Percentiles rank a stretch among this genome's conserved stretches.
Conservation (phyloP, 805 yeast species). For the Lipomyces japonicus region DNA sequence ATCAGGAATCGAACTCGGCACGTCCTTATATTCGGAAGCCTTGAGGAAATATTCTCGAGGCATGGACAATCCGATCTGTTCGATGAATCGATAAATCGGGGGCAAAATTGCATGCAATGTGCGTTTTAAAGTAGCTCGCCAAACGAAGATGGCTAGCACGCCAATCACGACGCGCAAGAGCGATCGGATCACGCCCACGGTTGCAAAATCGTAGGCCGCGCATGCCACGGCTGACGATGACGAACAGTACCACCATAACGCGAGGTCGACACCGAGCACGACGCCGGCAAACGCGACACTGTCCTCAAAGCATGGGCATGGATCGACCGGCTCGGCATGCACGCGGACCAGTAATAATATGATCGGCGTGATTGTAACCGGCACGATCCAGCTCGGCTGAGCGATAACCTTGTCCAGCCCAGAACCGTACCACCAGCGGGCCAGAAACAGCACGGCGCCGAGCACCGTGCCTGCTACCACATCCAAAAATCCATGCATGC, state of each 20-base stretch:
- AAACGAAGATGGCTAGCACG: conserved; percentile 53
- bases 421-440: conserved; percentile 44
- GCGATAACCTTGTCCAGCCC: conserved; percentile 44
- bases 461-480: conserved; percentile 59
- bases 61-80: conserved; percentile 39
- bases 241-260: conserved; percentile 48
- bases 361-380: conserved; percentile 36
- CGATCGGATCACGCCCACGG: conserved; percentile 45
- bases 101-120: conserved; percentile 54
- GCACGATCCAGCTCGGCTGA: conserved; percentile 30
- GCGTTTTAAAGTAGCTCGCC: conserved; percentile 77
- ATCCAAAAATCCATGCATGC: conserved; percentile 94
- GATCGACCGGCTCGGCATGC: conserved; percentile 84
- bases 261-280: conserved; percentile 66
- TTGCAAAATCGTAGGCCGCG: conserved; percentile 43
- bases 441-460: conserved; percentile 54
- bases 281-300: conserved; percentile 91
- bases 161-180: conserved; percentile 58
- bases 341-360: conserved; percentile 54
- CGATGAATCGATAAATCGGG: conserved; percentile 50
- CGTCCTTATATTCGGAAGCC: conserved; percentile 38
- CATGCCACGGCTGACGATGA: conserved; percentile 26
- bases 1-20: conserved; percentile 39
- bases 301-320: conserved; percentile 95
- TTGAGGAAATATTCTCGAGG: conserved; percentile 42